phyloP scores from a whole-genome alignment of 208 protist species.

The Crithidia bombi region DNA sequence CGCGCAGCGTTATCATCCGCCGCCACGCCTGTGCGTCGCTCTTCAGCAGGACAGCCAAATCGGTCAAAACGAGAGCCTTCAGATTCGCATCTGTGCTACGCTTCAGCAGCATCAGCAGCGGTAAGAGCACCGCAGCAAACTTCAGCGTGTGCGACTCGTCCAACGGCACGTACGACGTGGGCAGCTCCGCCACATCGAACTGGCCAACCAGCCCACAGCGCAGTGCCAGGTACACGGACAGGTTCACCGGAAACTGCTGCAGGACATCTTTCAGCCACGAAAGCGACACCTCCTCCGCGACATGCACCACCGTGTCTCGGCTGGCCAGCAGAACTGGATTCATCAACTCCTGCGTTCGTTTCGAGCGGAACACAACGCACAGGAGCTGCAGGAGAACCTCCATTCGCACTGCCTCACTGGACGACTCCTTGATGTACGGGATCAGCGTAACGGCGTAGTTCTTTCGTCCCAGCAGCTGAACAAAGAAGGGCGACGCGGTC shows the following conservation, averaged over 20 bases:
- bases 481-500: slow-evolving; percentile 42
- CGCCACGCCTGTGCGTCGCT: slow-evolving; percentile 67
- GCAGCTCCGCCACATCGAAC: slow-evolving; percentile 50
- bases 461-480: slow-evolving; percentile 60
- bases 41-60: slow-evolving; percentile 62
- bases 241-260: slow-evolving; percentile 34
- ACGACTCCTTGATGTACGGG: slow-evolving; percentile 51
- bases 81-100: slow-evolving; percentile 43
- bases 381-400: slow-evolving; percentile 76
- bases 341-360: slow-evolving; percentile 79
- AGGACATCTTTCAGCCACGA: slow-evolving; percentile 71
- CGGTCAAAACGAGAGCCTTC: slow-evolving; percentile 51
- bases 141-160: slow-evolving; percentile 42
- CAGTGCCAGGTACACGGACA: slow-evolving; percentile 63
- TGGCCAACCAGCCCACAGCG: slow-evolving; percentile 68
- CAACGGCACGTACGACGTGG: slow-evolving; percentile 39
- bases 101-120: slow-evolving; percentile 65
- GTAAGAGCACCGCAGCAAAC: slow-evolving; percentile 59
- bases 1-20: slow-evolving; percentile 53
- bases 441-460: slow-evolving; percentile 65
- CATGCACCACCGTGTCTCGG: slow-evolving; percentile 63
- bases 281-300: slow-evolving; percentile 66
- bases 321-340: slow-evolving; percentile 59
- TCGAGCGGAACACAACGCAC: slow-evolving; percentile 68
- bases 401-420: slow-evolving; percentile 41